phyloP scores from a whole-genome alignment of 129 eudicot genomes.

The Flaveria bidentis region DNA sequence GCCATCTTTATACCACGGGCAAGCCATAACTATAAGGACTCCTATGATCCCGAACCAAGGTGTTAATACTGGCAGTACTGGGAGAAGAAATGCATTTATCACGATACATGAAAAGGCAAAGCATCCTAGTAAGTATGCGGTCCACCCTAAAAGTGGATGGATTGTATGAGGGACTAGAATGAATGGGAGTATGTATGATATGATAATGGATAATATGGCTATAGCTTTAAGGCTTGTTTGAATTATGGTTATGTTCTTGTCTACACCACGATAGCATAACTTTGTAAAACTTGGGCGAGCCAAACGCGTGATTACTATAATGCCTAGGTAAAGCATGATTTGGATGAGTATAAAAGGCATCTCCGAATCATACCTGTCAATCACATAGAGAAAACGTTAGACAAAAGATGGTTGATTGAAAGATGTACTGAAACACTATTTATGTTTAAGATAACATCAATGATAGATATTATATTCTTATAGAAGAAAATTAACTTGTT shows the following conservation, averaged over 20 bases:
- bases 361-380: constrained; percentile 66
- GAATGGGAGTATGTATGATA: constrained; percentile 70
- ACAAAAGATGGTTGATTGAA: not conserved
- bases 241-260: constrained; percentile 45
- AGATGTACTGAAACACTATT: not conserved
- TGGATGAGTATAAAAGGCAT: constrained; percentile 61
- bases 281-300: constrained; percentile 63
- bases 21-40: constrained; percentile 69
- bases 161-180: constrained; percentile 70
- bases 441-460: not conserved
- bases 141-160: constrained; percentile 86
- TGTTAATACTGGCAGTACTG: constrained; percentile 53
- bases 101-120: constrained; percentile 56
- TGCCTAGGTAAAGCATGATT: constrained; percentile 58
- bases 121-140: constrained; percentile 58
- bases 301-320: constrained; percentile 58
- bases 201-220: constrained; percentile 53
- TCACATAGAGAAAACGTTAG: not conserved
- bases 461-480: not conserved
- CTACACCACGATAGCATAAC: constrained; percentile 58
- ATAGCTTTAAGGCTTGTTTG: constrained; percentile 58
- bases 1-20: constrained; percentile 77
- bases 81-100: constrained; percentile 54
- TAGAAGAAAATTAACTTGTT: not conserved
- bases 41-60: constrained; percentile 73